Evolutionary conservation across 2,329 filamentous ascomycete genomes (phyloP).

Genomic region (Curvularia sp.): DNA sequence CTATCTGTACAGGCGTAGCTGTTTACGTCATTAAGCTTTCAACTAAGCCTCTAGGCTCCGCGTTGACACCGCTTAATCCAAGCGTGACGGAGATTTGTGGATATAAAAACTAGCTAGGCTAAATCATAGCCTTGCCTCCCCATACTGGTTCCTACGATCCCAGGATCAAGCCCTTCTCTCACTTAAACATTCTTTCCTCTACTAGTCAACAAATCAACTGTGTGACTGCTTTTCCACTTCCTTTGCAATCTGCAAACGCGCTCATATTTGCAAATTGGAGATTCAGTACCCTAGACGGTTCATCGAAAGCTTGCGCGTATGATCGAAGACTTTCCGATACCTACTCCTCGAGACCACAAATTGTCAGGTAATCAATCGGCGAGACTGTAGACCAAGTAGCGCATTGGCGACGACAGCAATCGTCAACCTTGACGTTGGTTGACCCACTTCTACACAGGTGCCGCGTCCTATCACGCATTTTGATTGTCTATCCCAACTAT

Average conservation of each 20-base stretch:
- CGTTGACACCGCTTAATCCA: constrained; percentile 8
- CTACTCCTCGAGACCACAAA: too few relatives aligned
- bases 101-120: not conserved
- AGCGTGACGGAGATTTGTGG: constrained; percentile 6
- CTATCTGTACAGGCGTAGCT: not conserved
- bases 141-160: constrained; percentile 1
- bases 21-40: constrained; percentile 3
- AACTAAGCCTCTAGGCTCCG: not conserved
- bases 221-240: not conserved
- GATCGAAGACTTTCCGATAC: not conserved
- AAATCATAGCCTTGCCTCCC: not conserved
- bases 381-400: not conserved
- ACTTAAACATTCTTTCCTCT: constrained; percentile 10
- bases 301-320: not conserved
- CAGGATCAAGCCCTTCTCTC: constrained; percentile 11
- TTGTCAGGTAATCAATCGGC: not conserved
- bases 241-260: not conserved
- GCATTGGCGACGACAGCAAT: not conserved
- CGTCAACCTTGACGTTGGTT: not conserved
- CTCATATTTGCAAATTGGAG: not conserved
- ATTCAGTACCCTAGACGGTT: not conserved
- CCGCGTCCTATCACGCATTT: not conserved
- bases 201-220: not conserved
- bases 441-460: not conserved
- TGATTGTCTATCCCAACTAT: not conserved